Evolutionary conservation across 805 yeast species (phyloP), one percentile per base, ranked within the genome.

Genomic region (Candida silvatica): DNA sequence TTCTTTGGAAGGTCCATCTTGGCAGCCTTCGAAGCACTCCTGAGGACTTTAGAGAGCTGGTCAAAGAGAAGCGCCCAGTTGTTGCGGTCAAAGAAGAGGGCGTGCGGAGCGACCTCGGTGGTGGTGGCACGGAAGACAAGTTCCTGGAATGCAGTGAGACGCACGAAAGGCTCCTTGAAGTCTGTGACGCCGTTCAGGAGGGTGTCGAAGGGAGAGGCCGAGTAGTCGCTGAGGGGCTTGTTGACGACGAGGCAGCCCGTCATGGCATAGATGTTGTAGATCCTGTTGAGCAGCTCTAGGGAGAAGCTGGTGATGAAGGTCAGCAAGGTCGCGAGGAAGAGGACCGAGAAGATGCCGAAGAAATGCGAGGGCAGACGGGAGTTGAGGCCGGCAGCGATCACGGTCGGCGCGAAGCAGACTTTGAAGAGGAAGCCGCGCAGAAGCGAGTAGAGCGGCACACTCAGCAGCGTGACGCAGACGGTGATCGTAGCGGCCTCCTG

Each of bases 141-240:
- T 49, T 82, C 92, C 56, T 82, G 90, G 57, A 74, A 80, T 3
- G 90, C 87, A 1, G 86, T 75, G 39, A 76, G 51, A 39, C 75
- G 69, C 1, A 71, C 70, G 36, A 73, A 62, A 8, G 61, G 64
- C 30, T 56, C 43, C 34, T 64, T 65, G 20, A 56, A 52, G 24
- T 77, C 77, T 34, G 68, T 66, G 40, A 82, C 62, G 0, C 90
- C 90, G 3, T 77, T 65, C 9, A 81, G 52, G 26, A 82, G 56
- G 1, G 87, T 77, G 34, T 69, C 71, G 22, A 33, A 33, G 32
- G 77, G 60, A 6, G 85, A 87, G 34, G 73, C 76, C 12, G 80
- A 67, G 20, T 73, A 68, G 9, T 71, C 55, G 30, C 80, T 71
- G 6, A 82, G 64, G 15, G 84, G 73, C 38, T 71, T 72, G 15